These are phyloP conservation scores for Colletotrichum cordylinicola DNA, from an alignment of 2,329 filamentous ascomycete species.

Conservation along the genomic window DNA sequence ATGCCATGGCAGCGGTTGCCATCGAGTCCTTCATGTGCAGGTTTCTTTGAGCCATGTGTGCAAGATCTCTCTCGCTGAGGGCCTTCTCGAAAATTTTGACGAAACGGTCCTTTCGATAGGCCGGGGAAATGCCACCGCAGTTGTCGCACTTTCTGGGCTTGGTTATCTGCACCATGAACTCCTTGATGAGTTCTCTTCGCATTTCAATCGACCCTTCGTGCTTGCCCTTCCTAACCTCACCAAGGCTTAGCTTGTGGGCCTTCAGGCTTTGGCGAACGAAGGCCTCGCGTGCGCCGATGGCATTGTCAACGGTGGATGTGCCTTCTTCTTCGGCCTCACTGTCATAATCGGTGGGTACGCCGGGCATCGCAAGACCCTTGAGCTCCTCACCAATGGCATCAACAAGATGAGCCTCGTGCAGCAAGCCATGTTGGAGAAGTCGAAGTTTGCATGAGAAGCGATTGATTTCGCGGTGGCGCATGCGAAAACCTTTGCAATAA, in stretches of 20 bases:
- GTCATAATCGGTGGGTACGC: slow-evolving; percentile 45
- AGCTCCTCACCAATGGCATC: slow-evolving; percentile 56
- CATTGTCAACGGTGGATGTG: slow-evolving; percentile 54
- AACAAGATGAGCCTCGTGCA: slow-evolving; percentile 69
- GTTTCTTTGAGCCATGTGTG: slow-evolving; percentile 74
- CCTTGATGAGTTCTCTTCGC: slow-evolving; percentile 77
- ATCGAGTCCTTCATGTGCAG: slow-evolving; percentile 76
- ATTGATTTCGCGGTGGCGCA: slow-evolving; percentile 79
- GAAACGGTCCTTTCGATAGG: slow-evolving; percentile 86
- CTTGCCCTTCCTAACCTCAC: slow-evolving; percentile 67
- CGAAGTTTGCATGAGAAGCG: slow-evolving; percentile 84
- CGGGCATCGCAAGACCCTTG: slow-evolving; percentile 46
- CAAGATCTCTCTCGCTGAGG: slow-evolving; percentile 75
- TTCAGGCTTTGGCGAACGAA: slow-evolving; percentile 79
- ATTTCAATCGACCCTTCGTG: slow-evolving; percentile 84
- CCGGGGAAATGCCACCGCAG: slow-evolving; percentile 75
- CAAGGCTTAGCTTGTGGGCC: slow-evolving; percentile 54
- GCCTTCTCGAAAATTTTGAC: slow-evolving; percentile 94
- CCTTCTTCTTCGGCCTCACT: slow-evolving; percentile 72
- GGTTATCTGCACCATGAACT: slow-evolving; percentile 78
- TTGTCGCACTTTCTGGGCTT: slow-evolving; percentile 72
- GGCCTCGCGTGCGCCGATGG: slow-evolving; percentile 58
- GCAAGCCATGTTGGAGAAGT: slow-evolving; percentile 82
- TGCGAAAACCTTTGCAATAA: slow-evolving; percentile 87
- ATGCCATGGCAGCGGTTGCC: slow-evolving; percentile 36